Evolutionary conservation across 352 stramenopile genomes (phyloP), one percentile per base, ranked within the genome.

Genomic region (Lagenidium sp.): DNA sequence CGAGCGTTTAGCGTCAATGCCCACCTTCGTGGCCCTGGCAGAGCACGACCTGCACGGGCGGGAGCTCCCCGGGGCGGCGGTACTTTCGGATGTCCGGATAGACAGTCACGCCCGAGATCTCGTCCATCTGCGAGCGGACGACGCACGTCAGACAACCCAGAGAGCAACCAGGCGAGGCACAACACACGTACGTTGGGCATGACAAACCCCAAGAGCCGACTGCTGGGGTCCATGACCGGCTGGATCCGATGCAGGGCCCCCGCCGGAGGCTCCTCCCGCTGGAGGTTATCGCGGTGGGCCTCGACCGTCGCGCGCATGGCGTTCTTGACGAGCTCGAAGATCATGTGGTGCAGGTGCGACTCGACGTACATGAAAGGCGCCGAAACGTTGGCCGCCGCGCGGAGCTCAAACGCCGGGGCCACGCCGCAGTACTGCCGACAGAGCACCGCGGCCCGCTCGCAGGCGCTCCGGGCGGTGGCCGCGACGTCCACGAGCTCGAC

Each of bases 251-350:
- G 82, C 11, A 83, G 29, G 4, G 55, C 63, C 0, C 67, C 58
- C n/a, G n/a, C n/a, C n/a, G n/a, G n/a, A 6, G 53, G 50, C 44
- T 63, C 60, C 32, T 68, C 59, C 12, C 48, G 58, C 23, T 54
- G 47, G 1, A 60, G 50, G n/a, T 94, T 78, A 12, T 82, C 80
- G n/a, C n/a, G n/a, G 52, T 98, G 93, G 57, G 86, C 79, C 63
- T 99, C 95, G 21, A 98, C 78, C 2, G 96, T 99, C 6, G 97
- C 96, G 36, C 95, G 78, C 95, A 99, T 98, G 24, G 83, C 85
- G 63, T 99, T 99, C 68, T 99, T 99, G 24, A 99, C 65, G 4
- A 99, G 62, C 68, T 99, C 96, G 45, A 99, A 95, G 4, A 61
- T 69, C 76, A 91, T 91, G 64, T 91, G 79, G 35, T 91, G 79